These are phyloP conservation scores for Eutrema salsugineum DNA, from an alignment of 441 rosid species.

Conservation along the genomic window DNA sequence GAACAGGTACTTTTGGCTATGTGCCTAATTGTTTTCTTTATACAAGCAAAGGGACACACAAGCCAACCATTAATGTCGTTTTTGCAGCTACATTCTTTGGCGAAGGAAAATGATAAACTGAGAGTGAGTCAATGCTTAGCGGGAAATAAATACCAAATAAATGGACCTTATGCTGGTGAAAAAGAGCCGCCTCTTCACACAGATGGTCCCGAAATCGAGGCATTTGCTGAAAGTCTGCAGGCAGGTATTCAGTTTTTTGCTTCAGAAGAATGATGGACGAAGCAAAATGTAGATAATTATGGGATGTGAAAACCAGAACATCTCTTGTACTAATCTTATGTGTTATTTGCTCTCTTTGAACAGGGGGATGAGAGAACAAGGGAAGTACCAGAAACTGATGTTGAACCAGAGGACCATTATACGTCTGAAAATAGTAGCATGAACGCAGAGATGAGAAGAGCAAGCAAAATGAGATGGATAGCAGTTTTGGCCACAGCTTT, in stretches of 20 bases:
- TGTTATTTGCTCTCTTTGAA: too few relatives aligned
- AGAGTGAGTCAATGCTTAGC: constrained; percentile 38
- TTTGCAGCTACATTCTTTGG: constrained; percentile 56
- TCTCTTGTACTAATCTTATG: too few relatives aligned
- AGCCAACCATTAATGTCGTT: constrained; percentile 12
- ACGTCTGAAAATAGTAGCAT: too few relatives aligned
- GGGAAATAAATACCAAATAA: constrained; percentile 20
- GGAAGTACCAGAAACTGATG: too few relatives aligned
- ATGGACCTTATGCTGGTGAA: constrained; percentile 22
- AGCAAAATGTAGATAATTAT: too few relatives aligned
- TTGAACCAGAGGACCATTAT: too few relatives aligned
- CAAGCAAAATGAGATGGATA: too few relatives aligned
- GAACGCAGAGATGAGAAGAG: too few relatives aligned
- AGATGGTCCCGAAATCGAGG: constrained; percentile 29
- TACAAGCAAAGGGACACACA: not conserved
- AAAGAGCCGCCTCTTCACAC: constrained; percentile 25
- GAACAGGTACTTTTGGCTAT: constrained; percentile 54
- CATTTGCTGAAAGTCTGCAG: constrained; percentile 36
- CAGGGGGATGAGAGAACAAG: too few relatives aligned
- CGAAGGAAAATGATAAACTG: constrained; percentile 51
- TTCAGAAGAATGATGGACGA: too few relatives aligned
- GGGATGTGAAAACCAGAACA: too few relatives aligned
- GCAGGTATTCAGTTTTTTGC: constrained; percentile 68
- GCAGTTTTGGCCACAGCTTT: constrained; percentile 29
- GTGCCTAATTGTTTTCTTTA: not conserved